A percentile compares a stretch with the other conserved stretches of the same genome.
phyloP scores from a whole-genome alignment of 2,329 filamentous ascomycete species.

The Xylaria sp. region DNA sequence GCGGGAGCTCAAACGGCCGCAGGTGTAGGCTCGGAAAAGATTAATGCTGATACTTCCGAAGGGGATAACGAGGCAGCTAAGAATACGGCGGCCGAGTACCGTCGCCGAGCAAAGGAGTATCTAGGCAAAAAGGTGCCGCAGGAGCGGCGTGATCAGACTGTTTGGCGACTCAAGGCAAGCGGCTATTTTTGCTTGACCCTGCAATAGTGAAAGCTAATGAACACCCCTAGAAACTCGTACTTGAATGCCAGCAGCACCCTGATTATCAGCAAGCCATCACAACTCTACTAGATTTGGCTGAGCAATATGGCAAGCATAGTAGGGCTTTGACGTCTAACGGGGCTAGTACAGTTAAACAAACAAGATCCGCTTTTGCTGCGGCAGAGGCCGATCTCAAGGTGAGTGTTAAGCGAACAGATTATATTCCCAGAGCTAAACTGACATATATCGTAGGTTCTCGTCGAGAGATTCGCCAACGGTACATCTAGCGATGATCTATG shows the following conservation, averaged over 20 bases:
- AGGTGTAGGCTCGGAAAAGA: conserved; percentile 61
- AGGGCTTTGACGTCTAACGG: conserved; percentile 72
- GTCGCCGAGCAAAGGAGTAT: conserved; percentile 71
- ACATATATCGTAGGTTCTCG: conserved; percentile 71
- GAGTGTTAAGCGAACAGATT: conserved; percentile 28
- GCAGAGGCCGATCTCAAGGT: conserved; percentile 85
- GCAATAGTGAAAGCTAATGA: conserved; percentile 71
- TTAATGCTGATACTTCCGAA: conserved; percentile 71
- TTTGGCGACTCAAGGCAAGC: conserved; percentile 80
- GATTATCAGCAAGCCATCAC: conserved; percentile 94
- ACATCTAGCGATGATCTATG: conserved; percentile 90
- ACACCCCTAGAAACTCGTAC: conserved; percentile 81
- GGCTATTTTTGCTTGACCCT: conserved; percentile 47
- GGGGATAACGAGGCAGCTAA: conserved; percentile 52
- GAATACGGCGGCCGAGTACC: conserved; percentile 54
- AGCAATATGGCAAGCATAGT: conserved; percentile 83
- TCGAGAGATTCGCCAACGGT: conserved; percentile 95
- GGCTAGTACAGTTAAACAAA: conserved; percentile 75
- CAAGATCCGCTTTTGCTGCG: conserved; percentile 72
- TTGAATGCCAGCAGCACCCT: conserved; percentile 94
- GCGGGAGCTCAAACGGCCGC: conserved; percentile 43
- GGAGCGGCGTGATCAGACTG: conserved; percentile 90
- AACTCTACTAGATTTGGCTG: conserved; percentile 83
- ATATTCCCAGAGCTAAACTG: conserved; percentile 47
- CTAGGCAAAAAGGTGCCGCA: conserved; percentile 86